Evolutionary conservation across 306 rosid genomes (phyloP), one percentile per base, ranked within the genome.

Genomic region (Dalbergia oliveri): DNA sequence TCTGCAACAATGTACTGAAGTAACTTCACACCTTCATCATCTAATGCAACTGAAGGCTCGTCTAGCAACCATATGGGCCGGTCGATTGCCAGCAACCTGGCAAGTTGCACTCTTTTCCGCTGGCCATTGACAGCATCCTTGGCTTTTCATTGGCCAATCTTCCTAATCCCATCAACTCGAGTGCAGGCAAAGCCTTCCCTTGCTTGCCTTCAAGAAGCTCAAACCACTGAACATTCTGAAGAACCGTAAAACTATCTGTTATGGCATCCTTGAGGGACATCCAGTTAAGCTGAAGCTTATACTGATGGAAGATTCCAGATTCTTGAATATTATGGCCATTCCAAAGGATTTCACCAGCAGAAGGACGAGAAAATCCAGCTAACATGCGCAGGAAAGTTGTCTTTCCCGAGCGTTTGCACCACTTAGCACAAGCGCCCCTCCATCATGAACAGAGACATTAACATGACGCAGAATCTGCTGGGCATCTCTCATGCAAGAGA

Each of bases 21-120:
- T 82, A 94, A 81, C 90, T 78, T 88, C 63, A 92, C 95, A 49
- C 98, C 97, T 4, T 94, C 98, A 50, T 86, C 86, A 67, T 94
- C 98, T 65, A 94, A 85, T 13, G 97, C 98, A 78, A 94, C 96
- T 2, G 97, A 94, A 75, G 97, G 97, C 89, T 94, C 98, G 37
- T 94, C 97, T 1, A 92, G 90, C 88, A 94, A 77, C 98, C 97
- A 94, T 53, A 94, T 94, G 18, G 96, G 98, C 51, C 97, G 90
- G 63, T 94, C 94, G 1, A 94, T 80, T 15, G 98, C 98, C 50
- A 94, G 86, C 86, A 92, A 72, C 65, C 98, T 90, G 9, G 98
- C 98, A 31, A 92, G 89, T 84, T 94, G 98, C 83, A 94, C 53
- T 78, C 98, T 86, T 79, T 92, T 94, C 60, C 97, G 83, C 73